Percentiles rank a stretch among this genome's conserved stretches.
Evolutionary conservation across 2,329 filamentous ascomycete genomes (phyloP).

Genomic region (Ceratocystis alfenasii): DNA sequence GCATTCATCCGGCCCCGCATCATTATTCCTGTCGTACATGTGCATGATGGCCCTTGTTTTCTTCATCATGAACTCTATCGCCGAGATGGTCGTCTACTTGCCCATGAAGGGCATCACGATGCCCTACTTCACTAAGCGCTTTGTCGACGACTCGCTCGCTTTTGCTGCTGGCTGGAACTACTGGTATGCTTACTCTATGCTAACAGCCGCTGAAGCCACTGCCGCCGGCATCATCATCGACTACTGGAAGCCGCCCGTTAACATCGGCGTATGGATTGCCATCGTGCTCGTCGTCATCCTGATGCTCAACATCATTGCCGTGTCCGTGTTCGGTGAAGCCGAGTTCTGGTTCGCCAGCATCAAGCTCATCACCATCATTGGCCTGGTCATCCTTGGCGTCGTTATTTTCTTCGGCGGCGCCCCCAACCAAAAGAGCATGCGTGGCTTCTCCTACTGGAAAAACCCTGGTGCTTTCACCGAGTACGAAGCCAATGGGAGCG

Average conservation of each 20-base stretch:
- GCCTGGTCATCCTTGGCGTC: slow-evolving; percentile 44
- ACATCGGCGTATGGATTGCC: slow-evolving; percentile 47
- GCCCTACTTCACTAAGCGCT: slow-evolving; percentile 44
- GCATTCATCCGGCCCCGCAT: slow-evolving; percentile 47
- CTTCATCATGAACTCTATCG: slow-evolving; percentile 43
- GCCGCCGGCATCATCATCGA: slow-evolving; percentile 47
- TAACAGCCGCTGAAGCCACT: slow-evolving; percentile 46
- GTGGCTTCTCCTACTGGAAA: slow-evolving; percentile 34
- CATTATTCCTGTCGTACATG: slow-evolving; percentile 57
- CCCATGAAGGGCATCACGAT: slow-evolving; percentile 46
- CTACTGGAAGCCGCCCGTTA: slow-evolving; percentile 45
- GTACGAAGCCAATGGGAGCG: slow-evolving; percentile 36
- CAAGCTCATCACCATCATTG: slow-evolving; percentile 48
- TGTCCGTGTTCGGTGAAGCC: slow-evolving; percentile 47
- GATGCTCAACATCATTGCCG: slow-evolving; percentile 44
- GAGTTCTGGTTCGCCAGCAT: slow-evolving; percentile 51
- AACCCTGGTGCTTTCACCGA: slow-evolving; percentile 36
- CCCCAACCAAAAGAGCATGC: slow-evolving; percentile 38
- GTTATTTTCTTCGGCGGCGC: slow-evolving; percentile 47
- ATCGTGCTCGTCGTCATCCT: slow-evolving; percentile 44
- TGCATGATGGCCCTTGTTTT: slow-evolving; percentile 44
- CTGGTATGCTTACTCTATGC: slow-evolving; percentile 49
- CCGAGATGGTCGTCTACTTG: slow-evolving; percentile 44
- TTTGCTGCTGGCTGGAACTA: slow-evolving; percentile 51
- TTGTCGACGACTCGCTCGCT: slow-evolving; percentile 43